Conservation (phyloP, 306 rosid species). For the Malus asiatica region DNA sequence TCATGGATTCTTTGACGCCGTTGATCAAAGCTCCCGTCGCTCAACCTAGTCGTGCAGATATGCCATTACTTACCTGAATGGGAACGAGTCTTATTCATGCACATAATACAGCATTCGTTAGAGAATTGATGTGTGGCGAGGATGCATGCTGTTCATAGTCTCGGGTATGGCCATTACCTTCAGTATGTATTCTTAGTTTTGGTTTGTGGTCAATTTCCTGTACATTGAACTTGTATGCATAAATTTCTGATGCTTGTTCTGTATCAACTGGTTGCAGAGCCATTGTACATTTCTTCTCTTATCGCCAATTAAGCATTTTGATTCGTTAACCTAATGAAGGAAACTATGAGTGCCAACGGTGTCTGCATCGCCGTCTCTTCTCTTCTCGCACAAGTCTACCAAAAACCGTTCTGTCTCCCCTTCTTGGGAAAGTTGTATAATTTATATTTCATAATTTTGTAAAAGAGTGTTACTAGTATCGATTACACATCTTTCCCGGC, state of each 20-base stretch:
- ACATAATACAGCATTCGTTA: constrained; percentile 51
- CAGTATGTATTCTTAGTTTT: background rate
- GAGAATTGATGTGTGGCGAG: constrained; percentile 46
- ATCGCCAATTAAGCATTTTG: constrained; percentile 37
- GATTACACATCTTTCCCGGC: constrained; percentile 36
- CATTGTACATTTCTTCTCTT: constrained; percentile 45
- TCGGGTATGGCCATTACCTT: constrained; percentile 36
- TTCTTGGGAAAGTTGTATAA: constrained; percentile 28
- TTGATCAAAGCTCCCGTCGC: constrained; percentile 66
- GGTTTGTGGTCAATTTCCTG: background rate
- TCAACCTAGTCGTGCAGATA: constrained; percentile 56
- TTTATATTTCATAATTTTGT: constrained; percentile 31
- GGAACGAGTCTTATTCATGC: constrained; percentile 39
- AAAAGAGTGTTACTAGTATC: constrained; percentile 34
- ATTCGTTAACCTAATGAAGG: constrained; percentile 47
- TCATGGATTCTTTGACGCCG: constrained; percentile 84
- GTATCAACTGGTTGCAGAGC: constrained; percentile 48
- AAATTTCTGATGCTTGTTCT: constrained; percentile 25
- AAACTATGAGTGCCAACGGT: constrained; percentile 15
- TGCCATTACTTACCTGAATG: constrained; percentile 51
- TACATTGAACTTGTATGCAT: background rate
- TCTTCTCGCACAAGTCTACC: constrained; percentile 18
- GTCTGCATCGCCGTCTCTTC: constrained; percentile 25
- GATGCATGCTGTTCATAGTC: constrained; percentile 32
- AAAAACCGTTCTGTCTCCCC: constrained; percentile 17